These are phyloP conservation scores for Tolypocladium tropicale DNA, from an alignment of 2,329 filamentous ascomycete species.

Conservation along the genomic window DNA sequence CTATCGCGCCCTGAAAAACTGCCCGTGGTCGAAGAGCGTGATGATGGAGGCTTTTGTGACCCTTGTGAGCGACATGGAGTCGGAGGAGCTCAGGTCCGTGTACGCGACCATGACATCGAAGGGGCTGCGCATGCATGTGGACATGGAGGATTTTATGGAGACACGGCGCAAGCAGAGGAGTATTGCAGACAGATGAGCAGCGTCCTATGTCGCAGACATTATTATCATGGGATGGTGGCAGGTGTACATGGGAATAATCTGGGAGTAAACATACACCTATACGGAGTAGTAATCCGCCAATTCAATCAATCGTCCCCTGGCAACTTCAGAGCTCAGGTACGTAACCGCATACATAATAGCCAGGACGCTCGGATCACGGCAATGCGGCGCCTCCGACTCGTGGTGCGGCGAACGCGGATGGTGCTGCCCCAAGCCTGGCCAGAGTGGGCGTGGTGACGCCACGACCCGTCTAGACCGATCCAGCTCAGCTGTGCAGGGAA, in stretches of 20 bases:
- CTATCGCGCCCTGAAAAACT: conserved; percentile 35
- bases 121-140: conserved; percentile 39
- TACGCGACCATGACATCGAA: conserved; percentile 37
- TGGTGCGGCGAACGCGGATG: too few relatives aligned
- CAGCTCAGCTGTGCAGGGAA: neutral
- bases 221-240: neutral
- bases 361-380: too few relatives aligned
- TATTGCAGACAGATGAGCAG: neutral
- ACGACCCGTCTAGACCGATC: neutral
- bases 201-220: neutral
- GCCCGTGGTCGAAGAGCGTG: conserved; percentile 38
- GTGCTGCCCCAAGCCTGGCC: neutral
- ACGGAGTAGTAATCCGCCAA: too few relatives aligned
- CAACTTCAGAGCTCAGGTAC: too few relatives aligned
- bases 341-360: too few relatives aligned
- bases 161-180: conserved; percentile 16
- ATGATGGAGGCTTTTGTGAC: conserved; percentile 41
- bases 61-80: conserved; percentile 32
- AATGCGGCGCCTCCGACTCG: neutral
- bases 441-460: neutral
- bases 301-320: too few relatives aligned
- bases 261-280: too few relatives aligned
- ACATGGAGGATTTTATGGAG: conserved; percentile 38
- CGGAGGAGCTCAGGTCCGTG: conserved; percentile 37
- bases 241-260: neutral